phyloP scores from a whole-genome alignment of 1,284 basidiomycete species.

The Anthracocystis walkeri region DNA sequence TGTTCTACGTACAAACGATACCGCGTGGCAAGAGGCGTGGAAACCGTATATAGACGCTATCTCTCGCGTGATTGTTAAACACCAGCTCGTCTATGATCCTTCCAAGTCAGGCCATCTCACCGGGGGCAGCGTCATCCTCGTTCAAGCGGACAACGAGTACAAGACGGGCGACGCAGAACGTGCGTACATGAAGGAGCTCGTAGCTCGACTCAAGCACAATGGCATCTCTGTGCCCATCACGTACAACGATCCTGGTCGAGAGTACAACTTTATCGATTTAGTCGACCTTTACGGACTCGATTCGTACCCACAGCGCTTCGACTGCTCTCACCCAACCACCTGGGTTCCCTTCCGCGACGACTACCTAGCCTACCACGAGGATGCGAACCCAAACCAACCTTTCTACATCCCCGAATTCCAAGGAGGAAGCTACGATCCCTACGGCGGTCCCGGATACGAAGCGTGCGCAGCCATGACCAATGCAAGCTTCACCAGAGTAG shows the following conservation, averaged over 20 bases:
- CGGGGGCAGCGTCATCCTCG: constrained; percentile 53
- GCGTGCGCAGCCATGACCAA: constrained; percentile 46
- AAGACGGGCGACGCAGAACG: constrained; percentile 55
- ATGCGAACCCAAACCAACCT: constrained; percentile 74
- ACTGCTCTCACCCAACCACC: constrained; percentile 76
- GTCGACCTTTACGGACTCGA: constrained; percentile 76
- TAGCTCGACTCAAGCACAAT: constrained; percentile 33
- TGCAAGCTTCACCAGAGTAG: constrained; percentile 45
- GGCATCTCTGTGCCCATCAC: constrained; percentile 54
- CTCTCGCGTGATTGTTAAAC: constrained; percentile 75
- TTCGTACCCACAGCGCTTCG: constrained; percentile 77
- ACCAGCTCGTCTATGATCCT: constrained; percentile 75
- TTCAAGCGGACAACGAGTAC: constrained; percentile 69
- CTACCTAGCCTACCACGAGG: constrained; percentile 47
- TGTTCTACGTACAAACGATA: constrained; percentile 76
- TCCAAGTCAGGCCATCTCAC: constrained; percentile 9
- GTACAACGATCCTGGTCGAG: constrained; percentile 54
- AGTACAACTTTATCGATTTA: constrained; percentile 56
- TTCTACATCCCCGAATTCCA: constrained; percentile 77
- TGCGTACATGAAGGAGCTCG: constrained; percentile 43
- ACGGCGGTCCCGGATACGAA: constrained; percentile 48
- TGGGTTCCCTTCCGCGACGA: constrained; percentile 72
- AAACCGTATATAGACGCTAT: constrained; percentile 78
- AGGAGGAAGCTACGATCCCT: constrained; percentile 66
- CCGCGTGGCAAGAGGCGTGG: constrained; percentile 79